Base-by-base conservation (phyloP, 257 asterid genomes). In the Agastache rugosa region DNA sequence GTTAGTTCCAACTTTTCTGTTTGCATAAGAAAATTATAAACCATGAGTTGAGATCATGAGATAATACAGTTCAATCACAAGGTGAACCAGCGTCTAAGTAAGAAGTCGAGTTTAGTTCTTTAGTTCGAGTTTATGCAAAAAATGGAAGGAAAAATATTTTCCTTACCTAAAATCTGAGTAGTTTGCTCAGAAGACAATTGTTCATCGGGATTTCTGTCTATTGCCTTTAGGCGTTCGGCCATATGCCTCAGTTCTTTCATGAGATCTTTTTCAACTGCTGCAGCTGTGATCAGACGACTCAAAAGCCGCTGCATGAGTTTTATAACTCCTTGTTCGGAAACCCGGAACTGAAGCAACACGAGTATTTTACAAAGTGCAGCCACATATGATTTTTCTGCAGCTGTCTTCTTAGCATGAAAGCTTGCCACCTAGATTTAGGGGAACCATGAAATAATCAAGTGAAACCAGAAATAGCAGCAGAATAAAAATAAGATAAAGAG, bases 331-430 rank as follows among this genome's bases (percentile, higher is more conserved):
- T 92, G 97, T 65, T 92, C 97, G 11, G 95, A 72, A 63, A 81
- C 84, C 55, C 95, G 84, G 74, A 89, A 94, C 39, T 87, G 84
- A 63, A 94, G 92, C 86, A 87, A 74, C 73, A 79, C 85, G 11
- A 94, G 93, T 77, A 82, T 75, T 85, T 77, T 85, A 70, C 92
- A 90, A 39, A 94, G 86, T 66, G 95, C 95, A 66, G 91, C 85
- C 51, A 87, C 37, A 51, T 89, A 94, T 58, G 97, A 74, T 82
- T 87, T 94, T 80, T 86, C 97, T 22, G 97, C 95, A 20, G 96
- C 91, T 55, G 96, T 84, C 83, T 92, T 92, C 89, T 86, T 94
- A 53, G 75, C 79, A 61, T 67, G 82, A 80, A 90, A 89, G 77
- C 88, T 85, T 37, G 85, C 84, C 71, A 90, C 87, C 99, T 94